These are phyloP conservation scores for Gelatoporia subvermispora DNA, from an alignment of 768 basidiomycete species.

Conservation along the genomic window DNA sequence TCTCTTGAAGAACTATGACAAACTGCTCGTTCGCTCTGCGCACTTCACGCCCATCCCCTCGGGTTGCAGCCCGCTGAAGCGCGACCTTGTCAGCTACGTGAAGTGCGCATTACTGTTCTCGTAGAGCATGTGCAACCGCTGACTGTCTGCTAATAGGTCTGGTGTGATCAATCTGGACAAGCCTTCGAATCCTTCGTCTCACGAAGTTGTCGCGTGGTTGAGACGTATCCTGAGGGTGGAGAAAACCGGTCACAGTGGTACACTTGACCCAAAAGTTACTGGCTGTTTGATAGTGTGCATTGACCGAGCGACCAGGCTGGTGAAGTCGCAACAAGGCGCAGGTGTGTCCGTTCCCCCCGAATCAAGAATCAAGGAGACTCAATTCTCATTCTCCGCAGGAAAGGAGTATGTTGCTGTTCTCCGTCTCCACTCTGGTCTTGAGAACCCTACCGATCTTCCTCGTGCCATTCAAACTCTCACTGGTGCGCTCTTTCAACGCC, in stretches of 20 bases:
- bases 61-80: conserved; percentile 91
- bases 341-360: conserved; percentile 41
- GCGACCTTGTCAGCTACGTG: conserved; percentile 88
- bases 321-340: conserved; percentile 98
- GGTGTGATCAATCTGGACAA: conserved; percentile 99
- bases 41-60: conserved; percentile 98
- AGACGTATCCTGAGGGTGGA: conserved; percentile 94
- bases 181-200: conserved; percentile 97
- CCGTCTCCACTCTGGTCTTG: conserved; percentile 80
- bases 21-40: conserved; percentile 86
- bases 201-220: conserved; percentile 99
- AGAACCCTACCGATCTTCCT: conserved; percentile 80
- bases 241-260: conserved; percentile 98
- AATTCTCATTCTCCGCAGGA: conserved; percentile 43
- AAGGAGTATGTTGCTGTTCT: conserved; percentile 99
- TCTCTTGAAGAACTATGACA: conserved; percentile 98
- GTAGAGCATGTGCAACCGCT: not conserved
- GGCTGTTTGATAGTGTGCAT: conserved; percentile 99
- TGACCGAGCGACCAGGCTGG: conserved; percentile 94
- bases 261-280: conserved; percentile 97
- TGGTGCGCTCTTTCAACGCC: conserved; percentile 97
- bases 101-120: conserved; percentile 46
- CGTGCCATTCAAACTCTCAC: conserved; percentile 95
- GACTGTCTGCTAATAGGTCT: conserved; percentile 48
- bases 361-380: not conserved